phyloP scores from a whole-genome alignment of 768 basidiomycete genomes.

The Rhizopogon vinicolor region DNA sequence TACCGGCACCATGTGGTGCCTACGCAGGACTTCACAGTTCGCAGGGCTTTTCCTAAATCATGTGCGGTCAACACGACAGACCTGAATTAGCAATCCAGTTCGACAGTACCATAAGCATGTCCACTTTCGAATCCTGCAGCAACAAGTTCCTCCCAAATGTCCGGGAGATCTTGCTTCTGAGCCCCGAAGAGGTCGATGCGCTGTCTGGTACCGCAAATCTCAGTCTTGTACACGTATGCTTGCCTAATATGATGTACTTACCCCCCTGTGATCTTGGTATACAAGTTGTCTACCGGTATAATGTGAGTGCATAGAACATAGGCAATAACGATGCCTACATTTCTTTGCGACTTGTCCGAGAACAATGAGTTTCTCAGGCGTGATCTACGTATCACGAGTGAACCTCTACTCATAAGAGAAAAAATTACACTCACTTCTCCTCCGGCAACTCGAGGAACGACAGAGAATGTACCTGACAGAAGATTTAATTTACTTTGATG shows the following conservation, averaged over 20 bases:
- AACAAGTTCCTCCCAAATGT: constrained; percentile 61
- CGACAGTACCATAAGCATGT: constrained; percentile 61
- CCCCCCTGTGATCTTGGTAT: constrained; percentile 56
- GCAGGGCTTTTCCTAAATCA: constrained; percentile 39
- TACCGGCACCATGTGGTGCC: constrained; percentile 71
- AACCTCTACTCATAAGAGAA: not conserved
- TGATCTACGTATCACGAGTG: constrained; percentile 27
- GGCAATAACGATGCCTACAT: constrained; percentile 28
- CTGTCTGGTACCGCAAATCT: constrained; percentile 34
- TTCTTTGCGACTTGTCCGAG: constrained; percentile 65
- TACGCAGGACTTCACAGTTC: constrained; percentile 78
- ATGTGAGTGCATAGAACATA: not conserved
- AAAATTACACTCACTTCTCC: constrained; percentile 43
- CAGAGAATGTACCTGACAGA: constrained; percentile 52
- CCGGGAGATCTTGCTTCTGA: constrained; percentile 61
- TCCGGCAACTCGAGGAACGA: constrained; percentile 66
- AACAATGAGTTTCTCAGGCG: constrained; percentile 60
- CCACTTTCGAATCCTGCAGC: constrained; percentile 71
- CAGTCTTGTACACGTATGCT: not conserved
- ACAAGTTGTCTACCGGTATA: constrained; percentile 38
- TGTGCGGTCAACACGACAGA: not conserved
- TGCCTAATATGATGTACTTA: constrained; percentile 2
- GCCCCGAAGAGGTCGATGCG: constrained; percentile 74
- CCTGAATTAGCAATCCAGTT: not conserved
- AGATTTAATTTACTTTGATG: not conserved